Percentiles rank a stretch among this genome's conserved stretches.
Conservation (phyloP, 176 grass and related monocot genomes). For the Carex cristatella region DNA sequence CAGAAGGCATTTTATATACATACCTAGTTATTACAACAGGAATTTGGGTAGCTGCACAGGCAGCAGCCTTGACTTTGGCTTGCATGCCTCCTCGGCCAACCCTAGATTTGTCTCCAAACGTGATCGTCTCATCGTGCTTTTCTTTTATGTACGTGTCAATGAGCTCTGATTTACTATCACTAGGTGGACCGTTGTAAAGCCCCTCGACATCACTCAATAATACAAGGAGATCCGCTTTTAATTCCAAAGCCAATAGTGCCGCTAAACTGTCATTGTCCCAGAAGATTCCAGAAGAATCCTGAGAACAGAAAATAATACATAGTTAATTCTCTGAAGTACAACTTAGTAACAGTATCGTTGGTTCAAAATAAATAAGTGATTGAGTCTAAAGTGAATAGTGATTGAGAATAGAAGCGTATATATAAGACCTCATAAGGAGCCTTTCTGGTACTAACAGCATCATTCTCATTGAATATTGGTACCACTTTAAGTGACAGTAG, state of each 20-base stretch:
- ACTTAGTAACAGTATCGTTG: background rate
- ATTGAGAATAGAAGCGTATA: background rate
- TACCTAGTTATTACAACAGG: slow-evolving; percentile 86
- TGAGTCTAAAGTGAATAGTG: background rate
- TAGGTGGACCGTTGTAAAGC: slow-evolving; percentile 82
- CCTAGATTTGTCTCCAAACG: slow-evolving; percentile 97
- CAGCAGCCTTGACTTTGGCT: slow-evolving; percentile 91
- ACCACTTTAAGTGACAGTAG: slow-evolving; percentile 70
- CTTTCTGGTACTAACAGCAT: slow-evolving; percentile 88
- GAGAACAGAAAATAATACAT: slow-evolving; percentile 21
- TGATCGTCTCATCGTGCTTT: slow-evolving; percentile 72
- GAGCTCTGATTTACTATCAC: slow-evolving; percentile 61
- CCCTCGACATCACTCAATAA: slow-evolving; percentile 96
- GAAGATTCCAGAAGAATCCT: slow-evolving; percentile 98
- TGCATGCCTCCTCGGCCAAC: slow-evolving; percentile 97
- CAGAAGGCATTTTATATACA: too few relatives aligned
- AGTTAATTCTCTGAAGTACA: background rate
- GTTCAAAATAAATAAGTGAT: background rate
- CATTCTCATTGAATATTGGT: slow-evolving; percentile 98
- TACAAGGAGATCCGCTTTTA: slow-evolving; percentile 89
- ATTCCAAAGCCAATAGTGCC: slow-evolving; percentile 78
- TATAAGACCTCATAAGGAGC: slow-evolving; percentile 80
- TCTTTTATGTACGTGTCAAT: slow-evolving; percentile 94
- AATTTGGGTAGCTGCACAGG: slow-evolving; percentile 64
- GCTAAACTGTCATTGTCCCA: slow-evolving; percentile 99